Base-by-base conservation (phyloP, 306 rosid genomes). In the Mucuna pruriens region DNA sequence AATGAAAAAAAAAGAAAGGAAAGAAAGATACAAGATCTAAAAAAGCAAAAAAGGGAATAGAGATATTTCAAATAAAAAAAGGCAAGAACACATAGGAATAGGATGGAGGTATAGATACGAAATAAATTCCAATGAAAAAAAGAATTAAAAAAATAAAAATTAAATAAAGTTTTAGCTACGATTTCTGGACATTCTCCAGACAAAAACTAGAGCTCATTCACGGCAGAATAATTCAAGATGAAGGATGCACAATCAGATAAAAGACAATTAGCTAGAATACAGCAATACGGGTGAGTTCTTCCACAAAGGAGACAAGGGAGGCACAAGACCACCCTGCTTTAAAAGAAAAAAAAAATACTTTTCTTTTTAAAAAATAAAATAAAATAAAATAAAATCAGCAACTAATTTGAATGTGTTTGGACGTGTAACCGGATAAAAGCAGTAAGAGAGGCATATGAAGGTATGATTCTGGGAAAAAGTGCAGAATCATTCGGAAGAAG, bases 381-480 rank as follows among this genome's bases (percentile, higher is more conserved):
- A n/a, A n/a, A n/a, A n/a, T n/a, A n/a, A n/a, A n/a, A n/a, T n/a
- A n/a, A n/a, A n/a, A n/a, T n/a, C n/a, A n/a, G n/a, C 16, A n/a
- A 34, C n/a, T 2, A 3, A 31, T 51, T 79, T 44, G 19, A 65
- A 42, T 25, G 7, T 40, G 49, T 71, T 55, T 57, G 69, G 65
- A 84, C 82, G 68, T 79, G 48, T 57, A 64, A 76, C 11, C 7
- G 42, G 40, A 61, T 62, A 63, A 60, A 17, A 77, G 60, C 38
- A 69, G 42, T 52, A 55, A 61, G 55, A 48, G 64, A 29, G 69
- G 20, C 40, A 52, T 61, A 9, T 17, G 36, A 26, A 71, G 72
- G 78, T 40, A 72, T 12, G 54, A 84, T 75, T 55, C 77, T 7
- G 12, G 22, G 81, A 86, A 76, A 63, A 64, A 71, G 25, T 15